Percentiles rank a stretch among this genome's conserved stretches.
These are phyloP conservation scores for Fusarium continuum DNA, from an alignment of 2,329 filamentous ascomycete species.

Conservation along the genomic window DNA sequence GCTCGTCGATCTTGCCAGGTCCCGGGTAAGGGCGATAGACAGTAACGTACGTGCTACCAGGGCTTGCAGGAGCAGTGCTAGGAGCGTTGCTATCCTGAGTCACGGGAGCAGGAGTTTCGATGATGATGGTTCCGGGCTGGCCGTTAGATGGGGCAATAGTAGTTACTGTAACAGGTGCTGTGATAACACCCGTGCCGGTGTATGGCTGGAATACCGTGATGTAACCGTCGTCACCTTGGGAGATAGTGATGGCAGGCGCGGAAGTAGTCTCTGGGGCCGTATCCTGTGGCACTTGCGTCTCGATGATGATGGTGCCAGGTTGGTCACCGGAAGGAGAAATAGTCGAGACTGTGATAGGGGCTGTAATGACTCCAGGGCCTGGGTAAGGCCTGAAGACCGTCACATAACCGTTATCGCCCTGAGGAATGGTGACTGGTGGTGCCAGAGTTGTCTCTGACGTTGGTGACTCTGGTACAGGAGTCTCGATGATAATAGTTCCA, in stretches of 20 bases:
- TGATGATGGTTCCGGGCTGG: conserved; percentile 20
- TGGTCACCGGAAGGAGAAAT: conserved; percentile 7
- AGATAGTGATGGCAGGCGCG: neutral
- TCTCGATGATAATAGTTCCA: conserved; percentile 26
- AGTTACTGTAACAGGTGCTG: conserved; percentile 12
- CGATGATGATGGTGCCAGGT: conserved; percentile 30
- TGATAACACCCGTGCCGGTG: conserved; percentile 11
- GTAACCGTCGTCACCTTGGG: conserved; percentile 20
- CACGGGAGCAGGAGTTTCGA: conserved; percentile 10
- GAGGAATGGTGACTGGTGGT: conserved; percentile 7
- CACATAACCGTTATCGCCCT: conserved; percentile 13
- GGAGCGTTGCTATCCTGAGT: neutral
- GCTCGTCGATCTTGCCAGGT: conserved; percentile 11
- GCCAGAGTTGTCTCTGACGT: neutral
- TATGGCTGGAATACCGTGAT: conserved; percentile 21
- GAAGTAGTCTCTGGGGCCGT: neutral
- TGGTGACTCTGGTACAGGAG: neutral
- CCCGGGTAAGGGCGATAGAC: conserved; percentile 24
- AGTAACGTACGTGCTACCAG: conserved; percentile 11
- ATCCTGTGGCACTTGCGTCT: conserved; percentile 17
- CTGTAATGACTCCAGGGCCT: conserved; percentile 25
- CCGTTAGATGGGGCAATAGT: conserved; percentile 16
- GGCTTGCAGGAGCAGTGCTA: neutral
- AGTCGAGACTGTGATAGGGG: conserved; percentile 18
- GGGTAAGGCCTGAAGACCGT: conserved; percentile 27